phyloP scores from a whole-genome alignment of 2,329 filamentous ascomycete genomes.

The Cryphonectria naterciae region DNA sequence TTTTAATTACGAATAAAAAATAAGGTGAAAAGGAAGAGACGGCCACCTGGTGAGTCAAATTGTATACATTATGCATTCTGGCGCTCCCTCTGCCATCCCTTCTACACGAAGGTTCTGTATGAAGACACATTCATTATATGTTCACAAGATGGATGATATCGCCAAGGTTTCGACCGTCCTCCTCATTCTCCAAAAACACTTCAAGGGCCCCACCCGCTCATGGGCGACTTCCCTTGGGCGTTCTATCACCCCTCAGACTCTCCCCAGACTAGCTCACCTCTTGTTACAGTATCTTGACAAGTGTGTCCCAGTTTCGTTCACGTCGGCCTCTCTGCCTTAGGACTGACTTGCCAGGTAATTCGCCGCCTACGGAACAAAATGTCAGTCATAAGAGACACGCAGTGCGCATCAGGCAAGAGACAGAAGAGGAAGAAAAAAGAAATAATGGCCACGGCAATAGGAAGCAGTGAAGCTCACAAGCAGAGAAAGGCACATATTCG shows the following conservation, averaged over 20 bases:
- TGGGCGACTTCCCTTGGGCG: not conserved
- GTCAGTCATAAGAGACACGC: constrained; percentile 25
- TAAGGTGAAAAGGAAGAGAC: not conserved
- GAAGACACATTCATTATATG: not conserved
- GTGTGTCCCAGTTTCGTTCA: not conserved
- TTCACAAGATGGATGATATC: not conserved
- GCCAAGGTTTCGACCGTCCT: not conserved
- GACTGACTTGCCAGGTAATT: constrained; percentile 61
- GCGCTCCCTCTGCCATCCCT: not conserved
- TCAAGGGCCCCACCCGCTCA: not conserved
- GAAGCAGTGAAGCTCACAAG: constrained; percentile 10
- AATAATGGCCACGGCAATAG: not conserved
- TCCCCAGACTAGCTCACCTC: not conserved
- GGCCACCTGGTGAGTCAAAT: not conserved
- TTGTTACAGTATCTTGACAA: not conserved
- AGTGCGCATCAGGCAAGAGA: not conserved
- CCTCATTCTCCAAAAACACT: too few species aligned
- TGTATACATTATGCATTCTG: constrained; percentile 17
- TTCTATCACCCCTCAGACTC: not conserved
- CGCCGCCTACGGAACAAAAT: constrained; percentile 48
- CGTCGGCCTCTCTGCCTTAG: constrained; percentile 34
- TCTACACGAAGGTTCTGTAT: constrained; percentile 6
- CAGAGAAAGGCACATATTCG: not conserved
- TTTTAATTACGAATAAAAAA: not conserved
- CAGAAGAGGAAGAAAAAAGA: not conserved